phyloP scores from a whole-genome alignment of 2,329 filamentous ascomycete species.

The Ophiocordyceps camponoti-leonardi region DNA sequence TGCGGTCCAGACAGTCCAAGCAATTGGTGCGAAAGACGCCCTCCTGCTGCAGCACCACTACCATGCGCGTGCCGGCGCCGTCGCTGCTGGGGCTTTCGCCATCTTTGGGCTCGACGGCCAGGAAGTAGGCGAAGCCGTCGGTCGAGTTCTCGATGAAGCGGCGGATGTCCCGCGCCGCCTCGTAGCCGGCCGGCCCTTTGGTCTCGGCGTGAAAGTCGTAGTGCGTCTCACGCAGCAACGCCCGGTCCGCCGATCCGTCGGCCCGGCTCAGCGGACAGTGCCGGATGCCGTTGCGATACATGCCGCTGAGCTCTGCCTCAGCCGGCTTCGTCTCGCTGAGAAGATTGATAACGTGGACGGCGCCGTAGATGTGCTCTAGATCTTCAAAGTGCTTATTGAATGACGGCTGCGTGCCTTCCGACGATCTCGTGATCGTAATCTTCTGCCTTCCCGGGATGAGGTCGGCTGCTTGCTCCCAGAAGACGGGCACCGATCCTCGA shows the following conservation, averaged over 20 bases:
- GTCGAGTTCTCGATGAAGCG: conserved; percentile 62
- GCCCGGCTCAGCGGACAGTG: conserved; percentile 55
- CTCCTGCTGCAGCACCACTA: conserved; percentile 74
- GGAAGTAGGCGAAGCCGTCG: conserved; percentile 81
- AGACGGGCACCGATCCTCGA: conserved; percentile 82
- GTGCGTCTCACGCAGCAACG: conserved; percentile 64
- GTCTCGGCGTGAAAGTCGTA: conserved; percentile 97
- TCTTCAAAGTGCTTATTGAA: conserved; percentile 90
- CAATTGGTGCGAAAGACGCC: conserved; percentile 96
- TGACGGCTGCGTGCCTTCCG: conserved; percentile 80
- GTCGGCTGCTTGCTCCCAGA: conserved; percentile 89
- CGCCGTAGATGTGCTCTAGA: conserved; percentile 74
- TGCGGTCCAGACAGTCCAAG: conserved; percentile 86
- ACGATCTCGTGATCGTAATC: conserved; percentile 74
- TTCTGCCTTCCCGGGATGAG: conserved; percentile 87
- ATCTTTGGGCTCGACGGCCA: conserved; percentile 57
- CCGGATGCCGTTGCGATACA: conserved; percentile 63
- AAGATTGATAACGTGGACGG: conserved; percentile 83
- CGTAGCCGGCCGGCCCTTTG: conserved; percentile 69
- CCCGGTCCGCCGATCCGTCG: conserved; percentile 44
- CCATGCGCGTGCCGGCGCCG: conserved; percentile 23
- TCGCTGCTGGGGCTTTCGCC: conserved; percentile 16
- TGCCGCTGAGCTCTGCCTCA: conserved; percentile 65
- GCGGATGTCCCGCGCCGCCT: conserved; percentile 73
- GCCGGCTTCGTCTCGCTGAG: conserved; percentile 79